Conservation (phyloP, 306 rosid genomes). For the Cucurbita maxima region DNA sequence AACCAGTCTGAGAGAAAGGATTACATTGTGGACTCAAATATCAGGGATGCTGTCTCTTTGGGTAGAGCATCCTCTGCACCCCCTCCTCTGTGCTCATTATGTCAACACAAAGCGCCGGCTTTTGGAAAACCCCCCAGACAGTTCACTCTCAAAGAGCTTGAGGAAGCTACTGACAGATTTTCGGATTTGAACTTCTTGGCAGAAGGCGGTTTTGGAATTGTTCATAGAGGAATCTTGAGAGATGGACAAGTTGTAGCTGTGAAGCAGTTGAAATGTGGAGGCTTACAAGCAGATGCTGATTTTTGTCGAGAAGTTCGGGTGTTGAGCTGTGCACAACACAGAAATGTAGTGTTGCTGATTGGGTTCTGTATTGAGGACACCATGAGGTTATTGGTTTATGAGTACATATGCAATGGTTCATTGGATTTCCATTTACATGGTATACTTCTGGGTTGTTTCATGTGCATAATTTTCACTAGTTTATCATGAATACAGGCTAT, state of each 20-base stretch:
- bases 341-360: conserved; percentile 77
- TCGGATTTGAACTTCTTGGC: conserved; percentile 55
- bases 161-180: conserved; percentile 69
- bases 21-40: conserved; percentile 26
- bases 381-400: conserved; percentile 67
- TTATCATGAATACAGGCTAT: background rate
- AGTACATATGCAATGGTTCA: conserved; percentile 78
- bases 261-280: conserved; percentile 70
- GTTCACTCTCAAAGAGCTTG: conserved; percentile 56
- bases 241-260: conserved; percentile 93
- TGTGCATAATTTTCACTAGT: background rate
- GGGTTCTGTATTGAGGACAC: conserved; percentile 68
- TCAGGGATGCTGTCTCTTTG: conserved; percentile 47
- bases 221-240: conserved; percentile 59
- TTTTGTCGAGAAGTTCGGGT: conserved; percentile 82
- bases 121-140: conserved; percentile 92
- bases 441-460: conserved; percentile 12
- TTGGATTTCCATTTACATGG: conserved; percentile 82
- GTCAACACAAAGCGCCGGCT: conserved; percentile 74
- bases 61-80: conserved; percentile 60
- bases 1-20: conserved; percentile 27
- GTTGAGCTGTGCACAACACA: conserved; percentile 95
- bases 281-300: conserved; percentile 74
- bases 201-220: conserved; percentile 78
- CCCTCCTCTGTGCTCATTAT: conserved; percentile 80